Percentiles rank a stretch among this genome's conserved stretches.
These are phyloP conservation scores for Begonia loranthoides DNA, from an alignment of 306 rosid genomes.

Conservation along the genomic window DNA sequence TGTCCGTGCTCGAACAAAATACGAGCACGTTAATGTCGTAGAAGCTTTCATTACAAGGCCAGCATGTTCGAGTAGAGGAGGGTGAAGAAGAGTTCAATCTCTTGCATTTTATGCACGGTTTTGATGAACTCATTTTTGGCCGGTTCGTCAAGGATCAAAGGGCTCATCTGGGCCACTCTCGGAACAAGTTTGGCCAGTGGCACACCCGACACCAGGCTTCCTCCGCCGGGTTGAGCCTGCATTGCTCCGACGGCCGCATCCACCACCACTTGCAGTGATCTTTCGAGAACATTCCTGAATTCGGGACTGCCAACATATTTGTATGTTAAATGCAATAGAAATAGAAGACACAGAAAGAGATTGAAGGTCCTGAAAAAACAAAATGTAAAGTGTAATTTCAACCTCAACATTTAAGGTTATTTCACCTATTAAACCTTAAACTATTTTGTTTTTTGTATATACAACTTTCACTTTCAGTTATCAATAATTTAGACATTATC, in stretches of 20 bases:
- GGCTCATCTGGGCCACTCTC: slow-evolving; percentile 64
- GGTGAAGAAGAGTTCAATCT: slow-evolving; percentile 76
- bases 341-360: too few relatives aligned
- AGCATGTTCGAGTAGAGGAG: slow-evolving; percentile 68
- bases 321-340: too few relatives aligned
- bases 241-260: slow-evolving; percentile 41
- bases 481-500: too few relatives aligned
- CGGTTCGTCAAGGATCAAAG: slow-evolving; percentile 54
- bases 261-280: slow-evolving; percentile 46
- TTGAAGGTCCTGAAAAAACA: too few relatives aligned
- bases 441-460: too few relatives aligned
- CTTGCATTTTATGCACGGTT: slow-evolving; percentile 37
- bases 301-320: slow-evolving; percentile 40
- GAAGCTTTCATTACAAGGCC: slow-evolving; percentile 13
- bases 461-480: too few relatives aligned
- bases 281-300: slow-evolving; percentile 45
- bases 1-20: too few relatives aligned
- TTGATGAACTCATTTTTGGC: slow-evolving; percentile 56
- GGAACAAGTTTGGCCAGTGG: slow-evolving; percentile 69
- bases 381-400: too few relatives aligned
- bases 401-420: too few relatives aligned
- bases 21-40: too few relatives aligned
- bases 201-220: slow-evolving; percentile 35
- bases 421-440: too few relatives aligned
- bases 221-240: slow-evolving; percentile 39